Percentiles rank a stretch among this genome's conserved stretches.
Evolutionary conservation across 2,329 filamentous ascomycete species (phyloP).

Genomic region (Trichoderma koningii): DNA sequence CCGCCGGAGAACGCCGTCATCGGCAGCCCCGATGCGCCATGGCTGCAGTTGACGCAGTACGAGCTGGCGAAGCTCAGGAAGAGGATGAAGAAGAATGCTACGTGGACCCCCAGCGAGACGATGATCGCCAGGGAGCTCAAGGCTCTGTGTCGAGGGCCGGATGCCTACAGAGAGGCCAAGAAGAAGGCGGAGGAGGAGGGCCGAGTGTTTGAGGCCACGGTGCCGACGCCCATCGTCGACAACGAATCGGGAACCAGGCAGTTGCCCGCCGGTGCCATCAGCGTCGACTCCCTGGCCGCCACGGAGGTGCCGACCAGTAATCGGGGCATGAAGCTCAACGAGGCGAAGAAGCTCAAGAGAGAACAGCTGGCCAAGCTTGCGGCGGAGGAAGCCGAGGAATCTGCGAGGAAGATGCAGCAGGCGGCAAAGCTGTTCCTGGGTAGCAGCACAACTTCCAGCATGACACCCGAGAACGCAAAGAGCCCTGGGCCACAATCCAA

Average conservation of each 20-base stretch:
- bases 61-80: slow-evolving; percentile 72
- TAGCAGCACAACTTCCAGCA: slow-evolving; percentile 34
- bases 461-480: slow-evolving; percentile 35
- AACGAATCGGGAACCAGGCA: slow-evolving; percentile 54
- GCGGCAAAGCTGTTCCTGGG: slow-evolving; percentile 50
- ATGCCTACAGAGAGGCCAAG: slow-evolving; percentile 63
- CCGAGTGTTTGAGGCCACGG: slow-evolving; percentile 55
- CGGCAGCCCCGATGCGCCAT: slow-evolving; percentile 63
- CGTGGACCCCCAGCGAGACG: slow-evolving; percentile 80
- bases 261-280: slow-evolving; percentile 62
- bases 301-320: slow-evolving; percentile 68
- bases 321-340: slow-evolving; percentile 75
- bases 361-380: slow-evolving; percentile 64
- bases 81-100: slow-evolving; percentile 88
- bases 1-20: slow-evolving; percentile 61
- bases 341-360: slow-evolving; percentile 73
- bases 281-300: slow-evolving; percentile 55
- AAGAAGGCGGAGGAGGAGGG: slow-evolving; percentile 67
- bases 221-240: slow-evolving; percentile 46
- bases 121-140: slow-evolving; percentile 83
- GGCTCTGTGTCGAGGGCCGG: slow-evolving; percentile 65
- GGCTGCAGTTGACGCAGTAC: slow-evolving; percentile 65
- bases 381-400: slow-evolving; percentile 63
- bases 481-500: slow-evolving; percentile 34
- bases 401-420: slow-evolving; percentile 55